Evolutionary conservation across 202 grass and related monocot species (phyloP), one percentile per base, ranked within the genome.

Genomic region (Carex arenaria): DNA sequence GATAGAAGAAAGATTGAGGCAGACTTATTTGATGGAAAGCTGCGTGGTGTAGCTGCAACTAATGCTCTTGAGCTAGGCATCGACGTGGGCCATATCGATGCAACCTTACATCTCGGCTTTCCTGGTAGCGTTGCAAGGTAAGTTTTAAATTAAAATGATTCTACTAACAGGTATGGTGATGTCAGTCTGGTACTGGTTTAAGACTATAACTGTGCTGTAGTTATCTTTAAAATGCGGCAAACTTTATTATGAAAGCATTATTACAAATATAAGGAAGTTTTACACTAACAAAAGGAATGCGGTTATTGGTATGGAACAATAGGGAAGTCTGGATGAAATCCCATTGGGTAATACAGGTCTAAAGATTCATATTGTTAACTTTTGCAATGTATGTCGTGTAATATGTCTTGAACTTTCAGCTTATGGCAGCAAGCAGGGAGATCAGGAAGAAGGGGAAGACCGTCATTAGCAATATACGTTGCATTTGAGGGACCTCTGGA

Each of bases 11-110:
- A 87, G 88, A 98, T 98, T 38, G 95, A 98, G 87, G 64, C 89
- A 73, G 89, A 89, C 80, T 88, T 98, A 59, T 98, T 95, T 62
- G 89, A 93, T 72, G 92, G 92, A 32, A 98, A 90, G 89, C 77
- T 98, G 62, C 65, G 15, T 84, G 95, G 92, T 60, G 95, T 98
- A 66, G 92, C 92, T 60, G 90, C 95, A 78, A 98, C 95, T 66
- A 98, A 91, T 95, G 92, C 95, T 87, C 92, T 98, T 93, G 95
- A 95, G 85, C 83, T 98, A 85, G 95, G 95, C 22, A 93, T 98
- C 30, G 92, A 98, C 86, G 86, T 98, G 81, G 95, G 95, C 19
- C 87, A 98, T 82, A 91, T 98, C 64, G 95, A 98, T 95, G 95
- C 87, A 83, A 98, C 95, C 74, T 91, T 98, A 53, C 95, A 98